Evolutionary conservation across 306 rosid genomes (phyloP), one percentile per base, ranked within the genome.

Genomic region (Cucumis melo): DNA sequence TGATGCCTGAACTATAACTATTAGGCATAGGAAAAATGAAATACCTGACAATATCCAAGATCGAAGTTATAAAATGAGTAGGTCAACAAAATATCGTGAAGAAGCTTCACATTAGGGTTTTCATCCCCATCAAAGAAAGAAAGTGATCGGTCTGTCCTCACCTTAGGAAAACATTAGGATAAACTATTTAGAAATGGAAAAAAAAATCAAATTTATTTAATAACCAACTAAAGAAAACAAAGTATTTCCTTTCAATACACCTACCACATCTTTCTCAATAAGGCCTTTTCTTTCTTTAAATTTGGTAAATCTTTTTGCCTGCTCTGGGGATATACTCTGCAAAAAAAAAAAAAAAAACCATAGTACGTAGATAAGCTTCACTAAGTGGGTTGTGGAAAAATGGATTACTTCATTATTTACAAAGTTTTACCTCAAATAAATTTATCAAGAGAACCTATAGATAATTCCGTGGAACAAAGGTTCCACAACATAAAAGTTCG

Each of bases 1-100:
- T 6, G 56, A 44, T 42, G 20, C 56, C 21, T 23, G 36, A 70
- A 8, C 72, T 65, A 61, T 57, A 39, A 44, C 46, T 51, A 53
- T 29, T 32, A 51, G 32, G 17, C 48, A 53, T 11, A 53, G 41
- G n/a, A 11, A 17, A 57, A 39, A 34, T 0, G 34, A 13, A 29
- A 51, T 88, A 95, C 99, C 99, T 95, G 99, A 80, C 99, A 95
- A 80, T 95, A 95, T 82, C 99, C 99, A 80, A 95, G 98, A 87
- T 95, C 99, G 19, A 95, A 95, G 87, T 95, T 95, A 93, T 95
- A 95, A 91, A 95, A 95, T 58, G 99, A 92, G 81, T 92, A 95
- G 15, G 98, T 90, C 89, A 95, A 72, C 63, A 95, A 81, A 82
- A 95, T 95, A 86, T 95, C 99, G 57, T 87, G 96, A 54, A 95